These are phyloP conservation scores for Podila epicladia DNA, from an alignment of 192 early-diverging fungal genomes.

Conservation along the genomic window DNA sequence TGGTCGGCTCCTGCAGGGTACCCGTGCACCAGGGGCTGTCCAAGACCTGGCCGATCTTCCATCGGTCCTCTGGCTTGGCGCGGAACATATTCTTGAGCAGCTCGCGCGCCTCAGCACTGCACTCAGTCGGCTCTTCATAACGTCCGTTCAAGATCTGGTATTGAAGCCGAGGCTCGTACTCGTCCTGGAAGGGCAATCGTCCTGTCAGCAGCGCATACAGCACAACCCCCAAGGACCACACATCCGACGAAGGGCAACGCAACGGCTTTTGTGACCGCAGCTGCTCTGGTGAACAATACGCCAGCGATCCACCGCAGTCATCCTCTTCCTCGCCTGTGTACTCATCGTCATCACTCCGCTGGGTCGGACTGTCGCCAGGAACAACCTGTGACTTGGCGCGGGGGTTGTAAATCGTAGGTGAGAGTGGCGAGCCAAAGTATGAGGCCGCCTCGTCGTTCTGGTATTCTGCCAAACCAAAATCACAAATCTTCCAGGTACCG, in stretches of 20 bases:
- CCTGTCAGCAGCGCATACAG: slow-evolving; percentile 78
- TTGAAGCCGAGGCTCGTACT: slow-evolving; percentile 76
- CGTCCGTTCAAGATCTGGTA: slow-evolving; percentile 71
- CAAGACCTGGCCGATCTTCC: slow-evolving; percentile 54
- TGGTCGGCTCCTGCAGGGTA: neutral
- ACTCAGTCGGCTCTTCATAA: slow-evolving; percentile 62
- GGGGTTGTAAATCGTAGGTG: neutral
- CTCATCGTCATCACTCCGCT: no score
- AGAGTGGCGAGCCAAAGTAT: slow-evolving; percentile 36
- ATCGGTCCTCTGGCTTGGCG: slow-evolving; percentile 55
- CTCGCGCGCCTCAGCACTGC: slow-evolving; percentile 44
- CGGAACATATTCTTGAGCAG: slow-evolving; percentile 58
- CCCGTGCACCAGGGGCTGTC: slow-evolving; percentile 53
- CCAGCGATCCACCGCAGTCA: slow-evolving; percentile 62
- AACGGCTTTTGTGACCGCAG: slow-evolving; percentile 56
- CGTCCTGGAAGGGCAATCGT: slow-evolving; percentile 82
- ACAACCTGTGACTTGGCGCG: no score
- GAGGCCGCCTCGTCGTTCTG: slow-evolving; percentile 51
- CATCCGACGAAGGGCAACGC: slow-evolving; percentile 66
- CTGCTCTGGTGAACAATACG: slow-evolving; percentile 81
- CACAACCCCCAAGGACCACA: slow-evolving; percentile 85
- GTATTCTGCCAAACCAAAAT: slow-evolving; percentile 86
- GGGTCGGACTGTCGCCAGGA: no score
- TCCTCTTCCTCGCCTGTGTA: neutral
- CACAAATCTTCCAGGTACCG: slow-evolving; percentile 80